Evolutionary conservation across 768 basidiomycete species (phyloP).

Genomic region (Sarcodon sp.): DNA sequence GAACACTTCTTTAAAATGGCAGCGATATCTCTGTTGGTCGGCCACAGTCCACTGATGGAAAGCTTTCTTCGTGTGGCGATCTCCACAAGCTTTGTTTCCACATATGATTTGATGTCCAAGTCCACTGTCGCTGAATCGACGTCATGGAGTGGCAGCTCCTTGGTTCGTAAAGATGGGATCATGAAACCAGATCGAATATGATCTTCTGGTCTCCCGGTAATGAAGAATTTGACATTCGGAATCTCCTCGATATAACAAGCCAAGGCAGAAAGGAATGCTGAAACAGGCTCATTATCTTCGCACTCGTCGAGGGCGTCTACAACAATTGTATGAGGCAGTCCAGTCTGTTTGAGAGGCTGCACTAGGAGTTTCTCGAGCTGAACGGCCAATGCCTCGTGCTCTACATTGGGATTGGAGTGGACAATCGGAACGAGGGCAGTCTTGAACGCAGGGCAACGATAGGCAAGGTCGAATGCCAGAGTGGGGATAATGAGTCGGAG

Average conservation of each 20-base stretch:
- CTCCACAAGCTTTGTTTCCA: neutral
- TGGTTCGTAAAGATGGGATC: neutral
- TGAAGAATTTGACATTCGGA: neutral
- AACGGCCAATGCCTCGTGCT: neutral
- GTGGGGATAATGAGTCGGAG: slow-evolving; percentile 18
- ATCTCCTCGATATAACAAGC: neutral
- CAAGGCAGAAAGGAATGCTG: neutral
- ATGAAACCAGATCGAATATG: neutral
- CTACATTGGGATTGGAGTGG: neutral
- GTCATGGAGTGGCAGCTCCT: neutral
- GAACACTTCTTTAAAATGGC: neutral
- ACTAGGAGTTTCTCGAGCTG: slow-evolving; percentile 6
- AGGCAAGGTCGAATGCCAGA: slow-evolving; percentile 18
- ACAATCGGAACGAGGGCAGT: neutral
- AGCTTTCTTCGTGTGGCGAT: neutral
- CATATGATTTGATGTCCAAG: neutral
- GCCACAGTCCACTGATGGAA: neutral
- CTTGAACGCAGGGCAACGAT: slow-evolving; percentile 5
- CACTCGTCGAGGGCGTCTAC: slow-evolving; percentile 27
- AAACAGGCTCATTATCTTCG: slow-evolving; percentile 1
- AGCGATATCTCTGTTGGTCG: neutral
- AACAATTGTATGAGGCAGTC: slow-evolving; percentile 13
- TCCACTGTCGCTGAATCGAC: neutral
- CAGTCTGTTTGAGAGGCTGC: neutral
- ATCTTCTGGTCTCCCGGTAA: neutral